phyloP scores from a whole-genome alignment of 306 rosid genomes.

The Quercus berberidifolia region DNA sequence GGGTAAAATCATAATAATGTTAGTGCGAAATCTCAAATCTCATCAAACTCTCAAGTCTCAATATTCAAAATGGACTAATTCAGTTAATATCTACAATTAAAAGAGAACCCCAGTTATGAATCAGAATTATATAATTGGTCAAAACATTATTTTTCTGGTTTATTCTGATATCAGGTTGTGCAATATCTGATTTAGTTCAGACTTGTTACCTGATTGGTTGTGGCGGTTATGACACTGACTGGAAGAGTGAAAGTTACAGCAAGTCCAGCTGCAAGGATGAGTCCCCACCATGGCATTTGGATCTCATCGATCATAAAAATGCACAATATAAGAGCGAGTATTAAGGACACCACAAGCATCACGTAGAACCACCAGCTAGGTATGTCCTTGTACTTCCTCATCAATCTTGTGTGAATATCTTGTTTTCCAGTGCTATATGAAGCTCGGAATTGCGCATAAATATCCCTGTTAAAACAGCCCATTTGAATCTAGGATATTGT shows the following conservation, averaged over 20 bases:
- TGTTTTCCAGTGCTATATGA: conserved; percentile 35
- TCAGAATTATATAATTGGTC: too few species aligned
- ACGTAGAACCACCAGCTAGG: conserved; percentile 69
- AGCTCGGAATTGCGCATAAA: conserved; percentile 32
- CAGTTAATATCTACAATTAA: too few species aligned
- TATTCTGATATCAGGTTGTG: too few species aligned
- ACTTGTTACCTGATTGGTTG: conserved; percentile 35
- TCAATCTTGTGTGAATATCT: conserved; percentile 61
- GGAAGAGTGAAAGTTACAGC: conserved; percentile 40
- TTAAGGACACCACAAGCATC: conserved; percentile 32
- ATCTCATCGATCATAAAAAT: conserved; percentile 41
- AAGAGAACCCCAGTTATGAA: too few species aligned
- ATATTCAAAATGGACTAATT: too few species aligned
- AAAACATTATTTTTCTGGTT: too few species aligned
- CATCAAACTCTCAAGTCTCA: too few species aligned
- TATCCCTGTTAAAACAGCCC: conserved; percentile 35
- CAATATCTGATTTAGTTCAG: neutral
- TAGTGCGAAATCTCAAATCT: too few species aligned
- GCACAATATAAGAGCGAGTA: conserved; percentile 37
- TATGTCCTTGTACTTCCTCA: conserved; percentile 58
- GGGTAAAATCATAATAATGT: neutral
- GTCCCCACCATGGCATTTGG: conserved; percentile 82
- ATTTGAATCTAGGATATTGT: neutral
- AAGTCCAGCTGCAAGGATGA: conserved; percentile 48
- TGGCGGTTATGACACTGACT: conserved; percentile 36